These are phyloP conservation scores for Allomyces macrogynus DNA, from an alignment of 192 early-diverging fungal genomes.

Conservation along the genomic window DNA sequence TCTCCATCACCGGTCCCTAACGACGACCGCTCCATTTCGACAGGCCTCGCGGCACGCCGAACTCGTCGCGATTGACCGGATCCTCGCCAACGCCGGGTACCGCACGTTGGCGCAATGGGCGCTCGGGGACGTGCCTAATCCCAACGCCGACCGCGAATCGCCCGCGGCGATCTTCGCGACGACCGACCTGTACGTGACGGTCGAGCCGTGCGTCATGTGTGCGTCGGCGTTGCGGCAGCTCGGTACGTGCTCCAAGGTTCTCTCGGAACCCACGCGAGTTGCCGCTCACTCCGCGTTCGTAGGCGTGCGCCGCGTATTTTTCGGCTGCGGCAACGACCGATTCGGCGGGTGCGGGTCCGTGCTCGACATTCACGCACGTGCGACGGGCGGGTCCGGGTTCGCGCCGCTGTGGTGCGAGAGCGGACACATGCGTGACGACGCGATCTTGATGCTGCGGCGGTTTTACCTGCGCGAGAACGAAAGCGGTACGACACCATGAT, in stretches of 20 bases:
- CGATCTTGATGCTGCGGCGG: constrained; percentile 62
- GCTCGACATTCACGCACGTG: constrained; percentile 54
- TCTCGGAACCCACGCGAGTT: not conserved
- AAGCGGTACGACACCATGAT: constrained; percentile 27
- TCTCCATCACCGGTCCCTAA: too few species aligned
- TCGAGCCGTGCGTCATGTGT: constrained; percentile 98
- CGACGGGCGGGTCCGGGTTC: not conserved
- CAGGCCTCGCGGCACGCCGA: constrained; percentile 89
- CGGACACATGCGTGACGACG: constrained; percentile 56
- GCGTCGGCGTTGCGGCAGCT: constrained; percentile 72
- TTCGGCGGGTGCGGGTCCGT: constrained; percentile 96
- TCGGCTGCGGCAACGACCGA: constrained; percentile 78
- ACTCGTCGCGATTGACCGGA: constrained; percentile 71
- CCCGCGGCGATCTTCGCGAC: constrained; percentile 17
- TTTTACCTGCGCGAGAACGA: constrained; percentile 89
- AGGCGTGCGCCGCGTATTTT: constrained; percentile 68
- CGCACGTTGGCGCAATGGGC: too few species aligned
- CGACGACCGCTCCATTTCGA: too few species aligned
- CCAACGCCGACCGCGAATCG: constrained; percentile 9
- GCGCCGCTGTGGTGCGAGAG: constrained; percentile 2
- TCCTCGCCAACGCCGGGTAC: constrained; percentile 14
- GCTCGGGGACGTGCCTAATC: constrained; percentile 3
- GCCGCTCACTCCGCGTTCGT: not conserved
- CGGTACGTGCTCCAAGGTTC: constrained; percentile 11
- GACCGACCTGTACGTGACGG: constrained; percentile 78